These are phyloP conservation scores for Claviceps sorghi DNA, from an alignment of 2,329 filamentous ascomycete genomes.

Conservation along the genomic window DNA sequence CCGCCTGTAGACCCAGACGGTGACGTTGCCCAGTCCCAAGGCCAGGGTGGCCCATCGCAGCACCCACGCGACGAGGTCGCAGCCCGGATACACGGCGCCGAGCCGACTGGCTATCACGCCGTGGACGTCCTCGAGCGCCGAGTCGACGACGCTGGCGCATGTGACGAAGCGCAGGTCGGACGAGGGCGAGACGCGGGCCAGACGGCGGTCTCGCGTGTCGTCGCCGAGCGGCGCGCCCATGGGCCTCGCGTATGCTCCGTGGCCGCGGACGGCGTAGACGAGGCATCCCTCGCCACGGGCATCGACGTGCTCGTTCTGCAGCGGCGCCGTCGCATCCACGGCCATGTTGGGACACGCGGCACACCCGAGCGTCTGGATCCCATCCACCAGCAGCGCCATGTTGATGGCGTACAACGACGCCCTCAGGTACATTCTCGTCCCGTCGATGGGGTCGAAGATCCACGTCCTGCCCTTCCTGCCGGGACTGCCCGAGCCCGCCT, in stretches of 20 bases:
- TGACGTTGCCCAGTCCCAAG: slow-evolving; percentile 36
- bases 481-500: slow-evolving; percentile 29
- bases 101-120: slow-evolving; percentile 27
- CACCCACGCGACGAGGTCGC: slow-evolving; percentile 42
- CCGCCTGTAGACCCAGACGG: slow-evolving; percentile 41
- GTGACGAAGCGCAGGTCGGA: slow-evolving; percentile 29
- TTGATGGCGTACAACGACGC: slow-evolving; percentile 44
- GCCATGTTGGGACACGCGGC: slow-evolving; percentile 35
- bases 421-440: slow-evolving; percentile 40
- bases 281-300: slow-evolving; percentile 29
- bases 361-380: slow-evolving; percentile 33
- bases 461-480: slow-evolving; percentile 29
- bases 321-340: slow-evolving; percentile 21
- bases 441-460: slow-evolving; percentile 48
- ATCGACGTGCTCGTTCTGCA: slow-evolving; percentile 31
- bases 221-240: slow-evolving; percentile 14
- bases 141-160: slow-evolving; percentile 30
- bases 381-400: slow-evolving; percentile 35
- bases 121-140: slow-evolving; percentile 34
- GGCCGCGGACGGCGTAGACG: slow-evolving; percentile 32
- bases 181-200: slow-evolving; percentile 16
- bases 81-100: slow-evolving; percentile 28
- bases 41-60: slow-evolving; percentile 39
- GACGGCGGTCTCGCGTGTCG: slow-evolving; percentile 14
- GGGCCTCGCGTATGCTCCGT: slow-evolving; percentile 33